These are phyloP conservation scores for Xenoacremonium recifei DNA, from an alignment of 2,329 filamentous ascomycete genomes.

Conservation along the genomic window DNA sequence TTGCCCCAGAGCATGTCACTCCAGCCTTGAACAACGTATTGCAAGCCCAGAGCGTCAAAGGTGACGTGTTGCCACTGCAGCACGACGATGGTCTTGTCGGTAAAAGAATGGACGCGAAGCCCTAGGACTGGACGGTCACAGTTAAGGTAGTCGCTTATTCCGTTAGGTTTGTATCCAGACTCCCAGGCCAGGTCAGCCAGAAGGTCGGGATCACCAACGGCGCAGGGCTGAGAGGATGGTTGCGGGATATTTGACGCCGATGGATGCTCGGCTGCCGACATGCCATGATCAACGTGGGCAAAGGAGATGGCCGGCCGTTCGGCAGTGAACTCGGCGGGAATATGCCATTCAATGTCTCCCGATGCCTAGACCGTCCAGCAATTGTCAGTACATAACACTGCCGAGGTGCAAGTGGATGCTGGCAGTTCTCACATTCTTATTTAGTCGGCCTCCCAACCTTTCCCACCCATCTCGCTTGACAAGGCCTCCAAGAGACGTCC, in stretches of 20 bases:
- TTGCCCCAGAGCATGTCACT: slow-evolving; percentile 9
- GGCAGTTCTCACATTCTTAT: neutral
- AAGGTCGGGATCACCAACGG: slow-evolving; percentile 6
- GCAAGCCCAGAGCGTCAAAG: slow-evolving; percentile 38
- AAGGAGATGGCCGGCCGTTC: slow-evolving; percentile 2
- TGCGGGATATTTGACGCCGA: slow-evolving; percentile 2
- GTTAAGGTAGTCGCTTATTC: slow-evolving; percentile 34
- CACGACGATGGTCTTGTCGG: slow-evolving; percentile 39
- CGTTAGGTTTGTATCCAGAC: neutral
- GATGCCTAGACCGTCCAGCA: no score
- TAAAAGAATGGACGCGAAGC: slow-evolving; percentile 41
- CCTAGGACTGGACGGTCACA: slow-evolving; percentile 39
- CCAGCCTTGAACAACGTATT: slow-evolving; percentile 38
- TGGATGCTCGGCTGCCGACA: neutral
- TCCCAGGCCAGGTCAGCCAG: slow-evolving; percentile 1
- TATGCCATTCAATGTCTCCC: no score
- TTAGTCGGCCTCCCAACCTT: slow-evolving; percentile 6
- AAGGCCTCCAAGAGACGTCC: neutral
- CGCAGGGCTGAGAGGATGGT: neutral
- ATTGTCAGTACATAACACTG: no score
- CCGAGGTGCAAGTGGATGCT: no score
- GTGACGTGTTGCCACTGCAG: slow-evolving; percentile 40
- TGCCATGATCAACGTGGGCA: neutral
- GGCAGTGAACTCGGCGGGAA: slow-evolving; percentile 1
- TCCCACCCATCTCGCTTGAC: slow-evolving; percentile 3